Percentiles rank a stretch among this genome's conserved stretches.
Evolutionary conservation across 129 eudicot species (phyloP).

Genomic region (Silybum marianum): DNA sequence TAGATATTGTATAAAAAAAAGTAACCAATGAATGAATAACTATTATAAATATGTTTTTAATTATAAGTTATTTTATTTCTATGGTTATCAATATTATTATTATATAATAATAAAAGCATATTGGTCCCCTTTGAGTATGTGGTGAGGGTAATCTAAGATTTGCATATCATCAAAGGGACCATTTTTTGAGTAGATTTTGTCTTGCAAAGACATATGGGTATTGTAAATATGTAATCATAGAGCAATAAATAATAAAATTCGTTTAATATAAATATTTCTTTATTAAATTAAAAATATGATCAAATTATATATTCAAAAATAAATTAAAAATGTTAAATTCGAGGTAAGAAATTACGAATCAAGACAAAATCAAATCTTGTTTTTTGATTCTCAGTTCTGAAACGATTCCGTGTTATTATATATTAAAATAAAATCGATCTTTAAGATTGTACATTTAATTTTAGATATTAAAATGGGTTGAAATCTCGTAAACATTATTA

Average conservation of each 20-base stretch:
- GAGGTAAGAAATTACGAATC: not conserved
- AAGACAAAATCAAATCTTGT: not conserved
- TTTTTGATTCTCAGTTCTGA: not conserved
- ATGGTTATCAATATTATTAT: not conserved
- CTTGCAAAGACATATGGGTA: not conserved
- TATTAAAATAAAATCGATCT: not conserved
- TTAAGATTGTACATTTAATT: not conserved
- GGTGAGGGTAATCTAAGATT: conserved; percentile 29
- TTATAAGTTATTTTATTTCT: not conserved
- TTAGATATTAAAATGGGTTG: not conserved
- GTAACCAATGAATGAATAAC: not conserved
- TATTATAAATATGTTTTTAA: not conserved
- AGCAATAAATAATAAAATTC: not conserved
- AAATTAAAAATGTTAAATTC: not conserved
- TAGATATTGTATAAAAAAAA: not conserved
- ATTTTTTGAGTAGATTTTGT: conserved; percentile 4
- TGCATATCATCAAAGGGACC: conserved; percentile 43
- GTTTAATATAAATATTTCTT: too few relatives aligned
- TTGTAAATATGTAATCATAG: not conserved
- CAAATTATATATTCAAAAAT: not conserved
- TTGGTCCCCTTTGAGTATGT: conserved; percentile 7
- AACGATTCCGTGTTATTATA: not conserved
- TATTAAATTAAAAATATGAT: not conserved
- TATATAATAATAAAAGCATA: conserved; percentile 29
- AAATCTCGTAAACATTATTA: too few relatives aligned